A percentile compares a stretch with the other conserved stretches of the same genome.
These are phyloP conservation scores for Hypholoma sublateritium DNA, from an alignment of 768 basidiomycete species.

Conservation along the genomic window DNA sequence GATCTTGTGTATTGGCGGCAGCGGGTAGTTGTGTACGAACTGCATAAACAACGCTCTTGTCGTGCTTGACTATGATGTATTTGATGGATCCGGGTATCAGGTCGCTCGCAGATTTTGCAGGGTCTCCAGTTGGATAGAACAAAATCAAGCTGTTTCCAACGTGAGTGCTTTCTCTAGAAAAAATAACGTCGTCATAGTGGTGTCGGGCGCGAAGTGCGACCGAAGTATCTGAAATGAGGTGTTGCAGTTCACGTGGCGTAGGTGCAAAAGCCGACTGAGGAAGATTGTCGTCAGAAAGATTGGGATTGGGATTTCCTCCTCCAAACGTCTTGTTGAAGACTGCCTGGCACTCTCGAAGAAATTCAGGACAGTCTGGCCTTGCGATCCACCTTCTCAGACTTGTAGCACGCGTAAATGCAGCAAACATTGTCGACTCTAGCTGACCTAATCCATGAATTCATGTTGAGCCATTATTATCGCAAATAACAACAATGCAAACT, in stretches of 20 bases:
- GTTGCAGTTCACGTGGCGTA: no score
- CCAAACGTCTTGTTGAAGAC: constrained; percentile 13
- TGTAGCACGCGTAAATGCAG: constrained; percentile 1
- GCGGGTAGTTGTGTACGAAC: background rate
- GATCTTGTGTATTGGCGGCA: background rate
- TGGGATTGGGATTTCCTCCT: no score
- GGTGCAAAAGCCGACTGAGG: no score
- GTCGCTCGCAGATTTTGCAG: background rate
- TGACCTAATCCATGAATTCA: constrained; percentile 1
- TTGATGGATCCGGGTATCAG: background rate
- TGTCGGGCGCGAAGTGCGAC: background rate
- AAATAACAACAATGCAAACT: background rate
- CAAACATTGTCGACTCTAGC: constrained; percentile 10
- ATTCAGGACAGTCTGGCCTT: constrained; percentile 6
- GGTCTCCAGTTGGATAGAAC: background rate
- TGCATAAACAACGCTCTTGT: background rate
- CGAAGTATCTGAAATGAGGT: no score
- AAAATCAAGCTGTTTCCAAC: background rate
- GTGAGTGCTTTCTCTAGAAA: background rate
- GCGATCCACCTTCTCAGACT: constrained; percentile 8
- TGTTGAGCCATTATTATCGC: background rate
- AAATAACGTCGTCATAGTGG: background rate
- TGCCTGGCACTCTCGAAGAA: constrained; percentile 7
- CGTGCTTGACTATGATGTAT: background rate
- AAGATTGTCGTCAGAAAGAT: no score